A percentile compares a stretch with the other conserved stretches of the same genome.
Evolutionary conservation across 1,139 yeast species (phyloP).

Genomic region (Nakaseomyces bracarensis): DNA sequence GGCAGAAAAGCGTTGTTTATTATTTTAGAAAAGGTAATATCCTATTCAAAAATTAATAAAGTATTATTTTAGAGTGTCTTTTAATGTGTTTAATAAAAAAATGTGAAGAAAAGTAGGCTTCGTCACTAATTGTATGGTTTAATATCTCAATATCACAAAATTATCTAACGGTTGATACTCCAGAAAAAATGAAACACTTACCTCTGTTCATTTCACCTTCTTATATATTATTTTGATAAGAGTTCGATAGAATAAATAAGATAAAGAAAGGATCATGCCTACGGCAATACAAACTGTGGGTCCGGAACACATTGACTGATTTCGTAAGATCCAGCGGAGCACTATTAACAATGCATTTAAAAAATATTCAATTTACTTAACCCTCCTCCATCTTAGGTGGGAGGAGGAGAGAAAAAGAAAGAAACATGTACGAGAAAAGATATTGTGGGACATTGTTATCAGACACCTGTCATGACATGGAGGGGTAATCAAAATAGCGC

Average conservation of each 20-base stretch:
- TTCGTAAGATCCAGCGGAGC: not conserved
- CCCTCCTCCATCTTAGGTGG: not conserved
- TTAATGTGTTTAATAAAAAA: no score
- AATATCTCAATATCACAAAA: no score
- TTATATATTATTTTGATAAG: not conserved
- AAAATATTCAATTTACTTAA: no score
- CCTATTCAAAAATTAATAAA: no score
- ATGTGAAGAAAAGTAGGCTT: no score
- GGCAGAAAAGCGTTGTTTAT: no score
- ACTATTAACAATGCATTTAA: not conserved
- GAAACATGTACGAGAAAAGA: not conserved
- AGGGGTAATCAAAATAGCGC: constrained; percentile 3
- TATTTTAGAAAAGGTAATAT: no score
- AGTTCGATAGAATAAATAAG: not conserved
- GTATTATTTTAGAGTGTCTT: no score
- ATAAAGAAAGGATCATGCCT: not conserved
- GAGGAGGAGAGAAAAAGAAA: constrained; percentile 2
- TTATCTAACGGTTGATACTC: no score
- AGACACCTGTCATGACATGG: constrained; percentile 5
- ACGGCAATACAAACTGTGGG: constrained; percentile 3
- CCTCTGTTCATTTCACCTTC: not conserved
- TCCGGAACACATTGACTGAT: constrained; percentile 2
- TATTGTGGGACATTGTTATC: not conserved
- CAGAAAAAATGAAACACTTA: no score
- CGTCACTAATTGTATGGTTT: no score